Evolutionary conservation across 495 filamentous ascomycete genomes (phyloP).

Genomic region (Neurospora tetrasperma): DNA sequence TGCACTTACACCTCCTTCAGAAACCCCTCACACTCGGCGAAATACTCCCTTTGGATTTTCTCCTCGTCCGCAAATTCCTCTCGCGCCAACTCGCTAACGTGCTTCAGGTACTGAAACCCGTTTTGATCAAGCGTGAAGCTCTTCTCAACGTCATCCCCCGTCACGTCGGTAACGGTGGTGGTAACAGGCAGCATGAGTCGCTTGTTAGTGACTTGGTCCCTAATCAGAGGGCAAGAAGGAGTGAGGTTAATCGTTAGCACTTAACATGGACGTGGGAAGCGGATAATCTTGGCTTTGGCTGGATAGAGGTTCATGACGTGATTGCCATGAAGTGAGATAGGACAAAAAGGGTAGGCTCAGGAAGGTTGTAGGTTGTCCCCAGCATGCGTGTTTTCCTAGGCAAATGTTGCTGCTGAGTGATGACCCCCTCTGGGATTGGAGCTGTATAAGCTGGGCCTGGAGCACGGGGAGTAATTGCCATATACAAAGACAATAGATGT

Average conservation of each 20-base stretch:
- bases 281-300: not conserved
- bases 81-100: constrained; percentile 6
- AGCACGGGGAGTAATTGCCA: not conserved
- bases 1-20: constrained; percentile 44
- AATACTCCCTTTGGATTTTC: constrained; percentile 48
- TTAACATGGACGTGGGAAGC: not conserved
- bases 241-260: not conserved
- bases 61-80: constrained; percentile 15
- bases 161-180: constrained; percentile 28
- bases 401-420: not conserved
- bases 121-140: constrained; percentile 27
- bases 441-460: no score
- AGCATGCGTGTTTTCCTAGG: not conserved
- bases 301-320: not conserved
- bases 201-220: constrained; percentile 25
- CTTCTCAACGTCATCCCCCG: constrained; percentile 16
- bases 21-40: constrained; percentile 50
- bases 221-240: not conserved
- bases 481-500: not conserved
- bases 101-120: constrained; percentile 28
- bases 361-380: not conserved
- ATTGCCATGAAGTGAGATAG: not conserved
- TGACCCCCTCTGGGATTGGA: not conserved
- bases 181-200: constrained; percentile 32
- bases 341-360: not conserved